Base-by-base conservation (phyloP, 1,139 yeast species). In the Scheffersomyces illinoinensis region DNA sequence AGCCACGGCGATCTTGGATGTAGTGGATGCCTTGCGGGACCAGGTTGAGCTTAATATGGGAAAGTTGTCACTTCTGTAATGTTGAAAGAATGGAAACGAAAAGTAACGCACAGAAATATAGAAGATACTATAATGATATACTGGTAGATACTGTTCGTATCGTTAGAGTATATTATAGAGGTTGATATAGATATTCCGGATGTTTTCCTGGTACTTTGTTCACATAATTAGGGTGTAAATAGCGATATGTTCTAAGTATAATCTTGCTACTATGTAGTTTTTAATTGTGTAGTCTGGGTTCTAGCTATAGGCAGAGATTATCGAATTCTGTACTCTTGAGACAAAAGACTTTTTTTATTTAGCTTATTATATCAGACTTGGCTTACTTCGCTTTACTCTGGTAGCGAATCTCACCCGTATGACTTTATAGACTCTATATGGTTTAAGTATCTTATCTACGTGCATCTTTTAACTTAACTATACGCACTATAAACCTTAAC, bases 1-100 rank as follows among this genome's bases (percentile, higher is more conserved):
- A 0, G 87, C 97, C 3, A 83, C 85, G 2, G 97, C 98, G 1
- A 89, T 96, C 57, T 76, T 92, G 62, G 89, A 89, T 58, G 97
- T 96, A 51, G 97, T 95, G 17, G 93, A 88, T 67, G 82, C 77
- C 1, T 73, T 85, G 61, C 71, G 87, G 61, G 87, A 84, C 58
- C 75, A 75, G 61, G 73, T 82, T 4, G 85, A 79, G 64, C 49
- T 70, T 23, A 61, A 61, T 33, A 53, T 71, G 50, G 61, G 64
- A 8, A 67, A 66, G 47, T 62, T 71, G 53, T 48, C 51, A 20
- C 21, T 48, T 33, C 43, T 33, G 43, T 33, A 33, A 33, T 33
- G 6, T 33, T 10, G 17, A 33, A 7, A 33, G 14, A 33, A 14
- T 12, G 14, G 10, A 10, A 33, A 33, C 10, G 43, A 33, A 33